Evolutionary conservation across 768 basidiomycete species (phyloP), one percentile per base, ranked within the genome.

Genomic region (Mycena leptocephala): DNA sequence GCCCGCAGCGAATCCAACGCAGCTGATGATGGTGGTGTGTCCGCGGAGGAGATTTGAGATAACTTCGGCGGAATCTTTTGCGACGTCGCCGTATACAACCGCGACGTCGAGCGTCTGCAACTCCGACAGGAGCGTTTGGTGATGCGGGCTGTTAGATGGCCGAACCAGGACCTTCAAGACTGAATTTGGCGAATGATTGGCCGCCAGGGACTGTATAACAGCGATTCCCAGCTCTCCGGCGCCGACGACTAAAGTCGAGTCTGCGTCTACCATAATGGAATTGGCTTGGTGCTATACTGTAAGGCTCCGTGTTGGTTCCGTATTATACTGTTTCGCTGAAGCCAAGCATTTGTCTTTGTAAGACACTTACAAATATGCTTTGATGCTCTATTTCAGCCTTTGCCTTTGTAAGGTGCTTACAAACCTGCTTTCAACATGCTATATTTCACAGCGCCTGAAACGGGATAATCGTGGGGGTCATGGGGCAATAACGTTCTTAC

Each of bases 171-270:
- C 79, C 11, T 30, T 66, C 28, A 68, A 24, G 33, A 37, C 14
- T 4, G 76, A 55, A 13, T 56, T 33, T 3, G 48, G 66, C 6
- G 70, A 30, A 16, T 32, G 61, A 48, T 70, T 63, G 7, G 59
- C 37, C 8, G 79, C 63, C 14, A 83, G 75, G 35, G 67, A 66
- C 13, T 58, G 69, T 3, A 82, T 66, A 2, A 83, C 77, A 28
- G 82, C 51, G 28, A 72, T 58, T 26, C 83, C 83, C 7, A 83
- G 75, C 58, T 83, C 82, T 3, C 83, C 83, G 30, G 83, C 79
- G 51, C 83, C 83, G 26, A 83, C 67, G 32, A 83, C 75, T 6
- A 82, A 80, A 43, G 79, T 80, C 20, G 70, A 74, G 46, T 77
- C 53, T 20, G 64, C 6, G 32, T 61, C 35, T 20, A 33, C 33